Evolutionary conservation across 2,329 filamentous ascomycete genomes (phyloP), one percentile per base, ranked within the genome.

Genomic region (Cryphonectria radicalis): DNA sequence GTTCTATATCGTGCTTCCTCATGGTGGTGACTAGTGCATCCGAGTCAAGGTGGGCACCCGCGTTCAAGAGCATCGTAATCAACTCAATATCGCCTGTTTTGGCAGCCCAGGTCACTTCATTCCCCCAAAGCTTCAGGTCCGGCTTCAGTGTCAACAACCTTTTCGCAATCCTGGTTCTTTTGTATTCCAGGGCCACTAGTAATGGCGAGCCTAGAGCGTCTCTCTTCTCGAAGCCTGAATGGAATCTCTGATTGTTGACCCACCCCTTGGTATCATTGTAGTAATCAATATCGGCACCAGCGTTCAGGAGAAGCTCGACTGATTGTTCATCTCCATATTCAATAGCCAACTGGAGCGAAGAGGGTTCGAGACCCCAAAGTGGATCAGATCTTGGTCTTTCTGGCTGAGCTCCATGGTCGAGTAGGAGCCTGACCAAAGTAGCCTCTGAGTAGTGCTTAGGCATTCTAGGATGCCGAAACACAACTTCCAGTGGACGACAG

Each of bases 301-400:
- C 55, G 3, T 66, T 37, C 8, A 69, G 62, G 3, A 69, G 25
- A 19, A 37, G 57, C 0, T 69, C 7, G 4, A 50, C 50, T n/a
- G n/a, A n/a, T n/a, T n/a, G n/a, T n/a, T n/a, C n/a, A n/a, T n/a
- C n/a, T n/a, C n/a, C n/a, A n/a, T n/a, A n/a, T n/a, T n/a, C n/a
- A n/a, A n/a, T n/a, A n/a, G n/a, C n/a, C n/a, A n/a, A n/a, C n/a
- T n/a, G 62, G 43, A 69, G 46, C 2, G 22, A 25, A 22, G 62
- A 66, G 3, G 35, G 17, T 1, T 4, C 0, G 1, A 2, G 1
- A 4, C 25, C 7, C 13, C 19, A 32, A 7, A 0, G 11, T 6
- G 46, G 7, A 19, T 22, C 10, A 1, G 50, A 4, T 5, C 4
- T 14, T 2, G 62, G 19, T 37, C 62, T 69, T 0, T 59, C 28